Conservation (phyloP, 1,139 yeast species). For the Protomyces macrosporus region DNA sequence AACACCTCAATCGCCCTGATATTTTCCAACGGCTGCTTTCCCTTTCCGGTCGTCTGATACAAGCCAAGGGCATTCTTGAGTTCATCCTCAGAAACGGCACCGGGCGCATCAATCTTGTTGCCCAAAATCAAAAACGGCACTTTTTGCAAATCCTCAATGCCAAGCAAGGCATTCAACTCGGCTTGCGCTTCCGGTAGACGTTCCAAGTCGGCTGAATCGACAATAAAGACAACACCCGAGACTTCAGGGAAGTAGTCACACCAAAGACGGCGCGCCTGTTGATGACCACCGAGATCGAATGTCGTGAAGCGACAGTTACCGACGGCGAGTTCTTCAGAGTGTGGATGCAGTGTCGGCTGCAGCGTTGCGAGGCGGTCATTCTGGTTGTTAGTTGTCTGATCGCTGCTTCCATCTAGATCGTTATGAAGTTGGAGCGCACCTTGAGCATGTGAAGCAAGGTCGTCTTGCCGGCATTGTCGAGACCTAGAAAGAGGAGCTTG, state of each 20-base stretch:
- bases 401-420: background rate
- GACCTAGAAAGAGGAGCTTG: conserved; percentile 86
- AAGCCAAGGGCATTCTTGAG: conserved; percentile 86
- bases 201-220: conserved; percentile 94
- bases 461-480: conserved; percentile 98
- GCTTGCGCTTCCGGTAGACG: conserved; percentile 92
- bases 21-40: conserved; percentile 70
- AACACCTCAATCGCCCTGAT: conserved; percentile 90
- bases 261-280: conserved; percentile 98
- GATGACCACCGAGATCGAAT: conserved; percentile 96
- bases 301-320: conserved; percentile 96
- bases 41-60: conserved; percentile 66
- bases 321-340: conserved; percentile 94
- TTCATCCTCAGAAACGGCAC: conserved; percentile 93
- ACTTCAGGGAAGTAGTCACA: conserved; percentile 99
- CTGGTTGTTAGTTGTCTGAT: conserved; percentile 34
- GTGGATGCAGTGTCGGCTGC: conserved; percentile 96
- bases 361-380: conserved; percentile 96
- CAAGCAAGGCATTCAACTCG: conserved; percentile 86
- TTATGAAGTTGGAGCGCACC: conserved; percentile 32
- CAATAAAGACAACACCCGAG: conserved; percentile 91
- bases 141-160: conserved; percentile 77
- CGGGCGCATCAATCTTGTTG: conserved; percentile 90
- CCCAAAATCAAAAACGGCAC: conserved; percentile 94
- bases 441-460: conserved; percentile 93